These are phyloP conservation scores for Rhizoclosmatium sp. DNA, from an alignment of 192 early-diverging fungal species.

Conservation along the genomic window DNA sequence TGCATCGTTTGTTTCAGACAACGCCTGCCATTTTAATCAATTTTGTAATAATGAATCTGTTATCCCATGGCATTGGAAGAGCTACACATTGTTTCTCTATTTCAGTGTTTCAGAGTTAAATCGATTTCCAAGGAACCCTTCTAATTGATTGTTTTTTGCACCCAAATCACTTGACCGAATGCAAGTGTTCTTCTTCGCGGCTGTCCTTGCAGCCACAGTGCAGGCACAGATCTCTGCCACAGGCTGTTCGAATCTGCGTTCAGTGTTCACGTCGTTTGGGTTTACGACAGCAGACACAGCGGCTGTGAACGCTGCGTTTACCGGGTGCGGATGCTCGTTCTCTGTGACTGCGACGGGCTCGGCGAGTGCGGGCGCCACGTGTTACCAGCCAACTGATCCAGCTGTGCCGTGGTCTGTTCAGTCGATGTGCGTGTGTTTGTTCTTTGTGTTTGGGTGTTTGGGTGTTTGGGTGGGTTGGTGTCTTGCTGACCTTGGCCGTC, in stretches of 20 bases:
- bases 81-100: too few species aligned
- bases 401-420: neutral
- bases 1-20: too few species aligned
- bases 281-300: neutral
- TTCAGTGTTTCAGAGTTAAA: too few species aligned
- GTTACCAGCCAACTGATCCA: neutral
- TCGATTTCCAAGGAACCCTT: too few species aligned
- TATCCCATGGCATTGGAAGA: too few species aligned
- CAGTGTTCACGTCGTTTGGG: conserved; percentile 21
- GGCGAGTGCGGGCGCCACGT: neutral
- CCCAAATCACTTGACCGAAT: neutral
- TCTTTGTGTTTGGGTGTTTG: conserved; percentile 2
- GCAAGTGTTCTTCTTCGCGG: neutral
- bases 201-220: neutral
- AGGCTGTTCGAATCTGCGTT: conserved; percentile 24
- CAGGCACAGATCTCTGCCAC: conserved; percentile 3
- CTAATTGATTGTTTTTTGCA: neutral
- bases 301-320: neutral
- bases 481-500: neutral
- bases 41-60: too few species aligned
- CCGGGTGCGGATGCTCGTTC: conserved; percentile 28
- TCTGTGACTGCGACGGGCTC: neutral
- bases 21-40: too few species aligned
- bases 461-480: neutral
- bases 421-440: neutral